Base-by-base conservation (phyloP, 2,329 filamentous ascomycete genomes). In the Sclerotinia glacialis region DNA sequence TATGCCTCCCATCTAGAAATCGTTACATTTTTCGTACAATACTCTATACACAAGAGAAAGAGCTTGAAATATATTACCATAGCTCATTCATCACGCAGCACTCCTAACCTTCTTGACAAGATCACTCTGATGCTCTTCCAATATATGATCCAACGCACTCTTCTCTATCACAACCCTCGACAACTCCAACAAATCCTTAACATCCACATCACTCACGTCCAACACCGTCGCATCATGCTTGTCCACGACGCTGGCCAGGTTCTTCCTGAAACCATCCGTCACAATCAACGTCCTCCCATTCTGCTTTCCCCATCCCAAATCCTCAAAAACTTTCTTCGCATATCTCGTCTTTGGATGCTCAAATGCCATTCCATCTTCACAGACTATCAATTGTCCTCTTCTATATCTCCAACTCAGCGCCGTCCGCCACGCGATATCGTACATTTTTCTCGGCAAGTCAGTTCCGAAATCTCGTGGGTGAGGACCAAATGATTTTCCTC, bases 401-500 rank as follows among this genome's bases (percentile, higher is more conserved):
- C 89, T 84, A 80, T 95, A 98, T 68, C 95, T 88, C 81, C 97
- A 96, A 75, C 90, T 95, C 71, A 99, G 84, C 14, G 95, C 95
- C 53, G 91, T 98, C 76, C 95, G 87, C 92, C 92, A 98, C 12
- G 95, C 95, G 73, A 96, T 84, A 79, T 98, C 93, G 81, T 99
- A 99, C 58, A 97, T 86, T 81, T 98, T 98, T 76, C 85, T 85
- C 73, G 90, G 93, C 65, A 99, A 83, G 21, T 85, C 85, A 28
- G 93, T 96, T 68, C 86, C 86, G 76, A 99, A 99, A 80, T 98
- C 92, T 77, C 95, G 86, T 34, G 93, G 93, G 73, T 93, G 89
- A 37, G 95, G 95, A n/a, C 95, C 95, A 75, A 93, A 92, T 0
- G 88, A 83, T 73, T 96, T 94, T 79, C 93, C 94, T 78, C 95